phyloP scores from a whole-genome alignment of 352 stramenopile genomes.

The Albugo candida region DNA sequence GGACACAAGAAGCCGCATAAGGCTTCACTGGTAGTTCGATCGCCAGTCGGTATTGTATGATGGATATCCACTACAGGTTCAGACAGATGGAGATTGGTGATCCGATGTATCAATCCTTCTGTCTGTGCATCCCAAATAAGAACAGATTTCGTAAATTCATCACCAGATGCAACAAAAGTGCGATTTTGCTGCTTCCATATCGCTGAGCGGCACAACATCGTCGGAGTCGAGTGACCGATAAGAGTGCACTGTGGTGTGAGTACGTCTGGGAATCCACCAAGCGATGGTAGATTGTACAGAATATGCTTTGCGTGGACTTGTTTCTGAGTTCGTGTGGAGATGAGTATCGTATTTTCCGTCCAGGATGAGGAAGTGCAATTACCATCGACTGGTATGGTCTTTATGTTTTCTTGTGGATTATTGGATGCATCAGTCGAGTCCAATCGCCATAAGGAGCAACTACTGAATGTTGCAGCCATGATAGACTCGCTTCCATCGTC shows the following conservation, averaged over 20 bases:
- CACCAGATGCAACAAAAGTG: slow-evolving; percentile 10
- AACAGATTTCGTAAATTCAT: slow-evolving; percentile 9
- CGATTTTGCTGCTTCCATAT: slow-evolving; percentile 13
- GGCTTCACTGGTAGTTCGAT: too few relatives aligned
- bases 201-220: slow-evolving; percentile 22
- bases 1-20: too few relatives aligned
- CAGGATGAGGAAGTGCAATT: slow-evolving; percentile 2
- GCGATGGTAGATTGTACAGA: slow-evolving; percentile 17
- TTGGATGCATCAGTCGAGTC: slow-evolving; percentile 18
- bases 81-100: not conserved
- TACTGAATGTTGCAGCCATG: slow-evolving; percentile 21
- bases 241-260: slow-evolving; percentile 11
- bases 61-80: slow-evolving; percentile 10
- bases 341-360: slow-evolving; percentile 12
- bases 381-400: not conserved
- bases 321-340: slow-evolving; percentile 18
- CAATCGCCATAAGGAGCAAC: slow-evolving; percentile 17
- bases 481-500: slow-evolving; percentile 14
- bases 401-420: not conserved
- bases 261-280: not conserved
- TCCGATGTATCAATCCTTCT: slow-evolving; percentile 4
- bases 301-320: slow-evolving; percentile 16
- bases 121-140: slow-evolving; percentile 11
- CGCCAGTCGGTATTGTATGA: slow-evolving; percentile 11
- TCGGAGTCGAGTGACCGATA: slow-evolving; percentile 18